Conservation (phyloP, 768 basidiomycete genomes). For the Amanita thiersii region DNA sequence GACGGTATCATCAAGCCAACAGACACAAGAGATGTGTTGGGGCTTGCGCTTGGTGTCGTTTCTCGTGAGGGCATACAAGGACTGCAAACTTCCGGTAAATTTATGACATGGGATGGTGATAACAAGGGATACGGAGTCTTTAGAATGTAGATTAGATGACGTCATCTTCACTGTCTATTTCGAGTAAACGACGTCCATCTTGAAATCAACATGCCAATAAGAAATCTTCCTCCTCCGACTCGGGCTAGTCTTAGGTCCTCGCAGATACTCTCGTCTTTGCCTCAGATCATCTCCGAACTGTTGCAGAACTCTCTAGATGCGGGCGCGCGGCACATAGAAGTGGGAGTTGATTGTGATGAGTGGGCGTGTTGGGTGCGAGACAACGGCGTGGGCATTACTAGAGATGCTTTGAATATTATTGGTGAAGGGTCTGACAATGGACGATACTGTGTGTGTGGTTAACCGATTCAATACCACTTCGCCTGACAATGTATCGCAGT, state of each 20-base stretch:
- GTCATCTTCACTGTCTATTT: conserved; percentile 1
- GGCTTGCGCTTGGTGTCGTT: conserved; percentile 80
- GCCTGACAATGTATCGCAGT: conserved; percentile 27
- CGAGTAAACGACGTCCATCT: not conserved
- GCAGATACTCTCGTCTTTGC: conserved; percentile 74
- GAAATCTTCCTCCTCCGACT: conserved; percentile 51
- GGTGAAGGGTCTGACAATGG: conserved; percentile 42
- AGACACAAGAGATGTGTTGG: conserved; percentile 84
- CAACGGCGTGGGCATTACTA: conserved; percentile 71
- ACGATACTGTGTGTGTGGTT: conserved; percentile 57
- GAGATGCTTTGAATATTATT: conserved; percentile 47
- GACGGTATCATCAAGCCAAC: conserved; percentile 86
- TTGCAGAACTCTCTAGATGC: conserved; percentile 90
- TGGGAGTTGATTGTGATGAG: conserved; percentile 65
- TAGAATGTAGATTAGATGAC: conserved; percentile 55
- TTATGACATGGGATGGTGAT: conserved; percentile 66
- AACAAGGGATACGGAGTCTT: conserved; percentile 80
- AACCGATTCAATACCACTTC: not conserved
- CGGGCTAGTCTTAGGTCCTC: conserved; percentile 72
- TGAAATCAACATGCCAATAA: conserved; percentile 20
- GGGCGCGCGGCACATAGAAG: conserved; percentile 53
- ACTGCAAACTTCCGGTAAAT: conserved; percentile 10
- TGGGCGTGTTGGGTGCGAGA: conserved; percentile 87
- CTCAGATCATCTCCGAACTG: conserved; percentile 77
- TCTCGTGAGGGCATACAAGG: conserved; percentile 29